Percentiles rank a stretch among this genome's conserved stretches.
Conservation (phyloP, 306 rosid species). For the Morella rubra region DNA sequence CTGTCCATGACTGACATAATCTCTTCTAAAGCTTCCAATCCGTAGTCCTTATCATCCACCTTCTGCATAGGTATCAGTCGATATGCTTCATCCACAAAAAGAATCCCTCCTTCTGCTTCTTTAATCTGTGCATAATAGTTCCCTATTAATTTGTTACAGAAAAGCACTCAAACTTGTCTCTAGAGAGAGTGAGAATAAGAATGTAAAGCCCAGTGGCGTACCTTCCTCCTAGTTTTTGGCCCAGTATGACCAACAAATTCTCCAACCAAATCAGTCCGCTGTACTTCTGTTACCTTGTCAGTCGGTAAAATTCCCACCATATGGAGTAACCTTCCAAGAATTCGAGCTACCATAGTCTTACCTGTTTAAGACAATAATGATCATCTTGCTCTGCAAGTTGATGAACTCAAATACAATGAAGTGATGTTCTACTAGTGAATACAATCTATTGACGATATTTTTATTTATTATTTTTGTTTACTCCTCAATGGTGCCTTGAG, state of each 20-base stretch:
- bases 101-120: slow-evolving; percentile 96
- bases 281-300: slow-evolving; percentile 91
- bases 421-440: background rate
- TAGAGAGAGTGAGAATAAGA: slow-evolving; percentile 9
- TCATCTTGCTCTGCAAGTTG: background rate
- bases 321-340: slow-evolving; percentile 87
- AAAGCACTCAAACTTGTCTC: background rate
- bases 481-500: background rate
- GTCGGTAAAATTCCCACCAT: slow-evolving; percentile 96
- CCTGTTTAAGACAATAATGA: slow-evolving; percentile 49
- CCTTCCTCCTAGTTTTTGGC: slow-evolving; percentile 92
- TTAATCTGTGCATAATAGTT: slow-evolving; percentile 49
- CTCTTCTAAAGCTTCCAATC: slow-evolving; percentile 97
- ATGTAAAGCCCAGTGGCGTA: slow-evolving; percentile 18
- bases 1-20: slow-evolving; percentile 98
- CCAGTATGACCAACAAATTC: slow-evolving; percentile 99
- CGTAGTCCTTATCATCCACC: slow-evolving; percentile 90
- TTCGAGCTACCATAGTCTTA: slow-evolving; percentile 94
- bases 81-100: slow-evolving; percentile 92
- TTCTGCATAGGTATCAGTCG: slow-evolving; percentile 94
- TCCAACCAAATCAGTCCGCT: slow-evolving; percentile 94
- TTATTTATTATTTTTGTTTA: background rate
- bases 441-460: background rate
- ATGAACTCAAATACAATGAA: background rate
- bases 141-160: slow-evolving; percentile 18